Base-by-base conservation (phyloP, 192 early-diverging fungal species). In the Coemansia sp. region DNA sequence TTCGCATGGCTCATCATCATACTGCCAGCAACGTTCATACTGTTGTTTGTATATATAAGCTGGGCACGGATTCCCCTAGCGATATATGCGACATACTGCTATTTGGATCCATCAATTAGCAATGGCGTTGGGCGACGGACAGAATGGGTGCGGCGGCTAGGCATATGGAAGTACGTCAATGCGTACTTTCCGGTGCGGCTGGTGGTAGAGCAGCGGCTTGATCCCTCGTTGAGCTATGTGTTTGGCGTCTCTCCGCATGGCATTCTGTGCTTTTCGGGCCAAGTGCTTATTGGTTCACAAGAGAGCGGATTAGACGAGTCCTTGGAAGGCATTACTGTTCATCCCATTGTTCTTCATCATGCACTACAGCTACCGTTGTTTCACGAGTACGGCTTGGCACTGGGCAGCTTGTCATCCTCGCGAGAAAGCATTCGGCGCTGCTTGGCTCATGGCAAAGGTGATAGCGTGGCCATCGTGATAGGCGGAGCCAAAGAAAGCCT, bases 231-330 rank as follows among this genome's bases (percentile, higher is more conserved):
- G 31, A 93, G 87, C 68, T 96, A 98, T 55, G 77, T 98, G 5
- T 91, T 98, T 80, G 94, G 86, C 21, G 68, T 77, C 62, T 92
- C 95, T 55, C 93, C 93, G n/a, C 92, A 94, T 57, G 92, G 91
- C 5, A 89, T 96, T 42, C 87, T 94, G 54, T 86, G 86, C 9
- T 81, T 93, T 19, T 91, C 91, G 13, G 91, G 91, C 0, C 87
- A 87, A 60, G 83, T 82, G 21, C 87, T 88, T 23, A 93, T 94
- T 81, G 92, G 68, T 7, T 94, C 93, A 0, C 86, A 93, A 53
- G 84, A 87, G 8, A 83, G 85, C 30, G 79, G 84, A 8, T 84
- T 98, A 40, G 82, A 84, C 19, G 70, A 83, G 30, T 44, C 79
- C 15, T 88, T 93, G 55, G 87, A 87, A 1, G 94, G 94, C 4